Evolutionary conservation across 2,329 filamentous ascomycete genomes (phyloP).

Genomic region (Cryphonectria radicalis): DNA sequence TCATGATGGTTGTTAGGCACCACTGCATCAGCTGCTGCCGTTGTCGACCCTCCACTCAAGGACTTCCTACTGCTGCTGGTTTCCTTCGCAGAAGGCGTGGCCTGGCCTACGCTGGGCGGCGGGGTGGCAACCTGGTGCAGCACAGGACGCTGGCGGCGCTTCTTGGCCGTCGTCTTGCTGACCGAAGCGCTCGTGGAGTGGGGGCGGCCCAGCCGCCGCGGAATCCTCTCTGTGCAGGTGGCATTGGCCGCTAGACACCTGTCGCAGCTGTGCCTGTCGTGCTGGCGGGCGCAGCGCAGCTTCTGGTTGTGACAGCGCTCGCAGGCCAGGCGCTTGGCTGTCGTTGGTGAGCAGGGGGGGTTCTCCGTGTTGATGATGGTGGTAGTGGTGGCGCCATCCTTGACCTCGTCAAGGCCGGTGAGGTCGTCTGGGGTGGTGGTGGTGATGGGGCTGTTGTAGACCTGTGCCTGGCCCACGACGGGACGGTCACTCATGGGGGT

Average conservation of each 20-base stretch:
- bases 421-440: not conserved
- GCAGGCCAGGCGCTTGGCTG: constrained; percentile 7
- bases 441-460: constrained; percentile 8
- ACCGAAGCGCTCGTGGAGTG: constrained; percentile 9
- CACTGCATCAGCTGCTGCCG: not conserved
- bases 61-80: not conserved
- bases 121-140: not conserved
- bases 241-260: constrained; percentile 4
- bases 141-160: constrained; percentile 9
- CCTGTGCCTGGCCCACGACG: not conserved
- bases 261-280: constrained; percentile 12
- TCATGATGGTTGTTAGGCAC: not conserved
- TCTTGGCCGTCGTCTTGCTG: constrained; percentile 9
- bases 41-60: not conserved
- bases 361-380: not conserved
- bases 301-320: constrained; percentile 16
- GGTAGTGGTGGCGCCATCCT: not conserved
- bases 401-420: not conserved
- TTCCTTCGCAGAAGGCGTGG: not conserved
- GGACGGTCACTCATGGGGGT: not conserved
- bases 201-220: constrained; percentile 9
- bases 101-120: not conserved
- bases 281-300: constrained; percentile 10
- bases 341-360: not conserved
- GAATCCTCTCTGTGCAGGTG: constrained; percentile 7